Evolutionary conservation across 2,329 filamentous ascomycete genomes (phyloP).

Genomic region (Atkinsonella texensis): DNA sequence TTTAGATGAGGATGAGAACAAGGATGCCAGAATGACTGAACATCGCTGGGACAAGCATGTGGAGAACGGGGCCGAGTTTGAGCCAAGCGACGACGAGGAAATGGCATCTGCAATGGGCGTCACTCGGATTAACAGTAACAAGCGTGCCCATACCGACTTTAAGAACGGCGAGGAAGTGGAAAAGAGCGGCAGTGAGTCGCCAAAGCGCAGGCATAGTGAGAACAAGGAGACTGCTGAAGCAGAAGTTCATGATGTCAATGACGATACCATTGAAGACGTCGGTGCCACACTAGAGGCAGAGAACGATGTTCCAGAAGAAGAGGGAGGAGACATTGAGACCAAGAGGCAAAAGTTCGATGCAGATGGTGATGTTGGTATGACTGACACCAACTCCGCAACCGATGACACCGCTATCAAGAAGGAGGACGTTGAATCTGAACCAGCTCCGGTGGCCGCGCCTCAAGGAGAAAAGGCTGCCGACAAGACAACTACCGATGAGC

Average conservation of each 20-base stretch:
- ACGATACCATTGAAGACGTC: constrained; percentile 34
- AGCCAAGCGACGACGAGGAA: constrained; percentile 85
- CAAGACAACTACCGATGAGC: constrained; percentile 12
- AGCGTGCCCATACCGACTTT: constrained; percentile 41
- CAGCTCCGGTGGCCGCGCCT: constrained; percentile 20
- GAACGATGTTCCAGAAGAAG: constrained; percentile 12
- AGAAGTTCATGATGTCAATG: constrained; percentile 24
- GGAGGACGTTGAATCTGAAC: constrained; percentile 24
- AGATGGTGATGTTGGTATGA: constrained; percentile 42
- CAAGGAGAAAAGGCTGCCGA: constrained; percentile 18
- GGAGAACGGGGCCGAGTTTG: constrained; percentile 66
- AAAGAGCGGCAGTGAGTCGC: constrained; percentile 27
- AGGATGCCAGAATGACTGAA: constrained; percentile 71
- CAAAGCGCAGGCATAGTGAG: constrained; percentile 21
- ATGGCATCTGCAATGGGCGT: constrained; percentile 62
- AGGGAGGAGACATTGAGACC: constrained; percentile 8
- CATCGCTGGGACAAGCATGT: constrained; percentile 72
- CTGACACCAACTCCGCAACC: constrained; percentile 21
- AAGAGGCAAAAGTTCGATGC: constrained; percentile 26
- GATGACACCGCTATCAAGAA: constrained; percentile 26
- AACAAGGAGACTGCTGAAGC: constrained; percentile 17
- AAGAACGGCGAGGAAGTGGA: constrained; percentile 28
- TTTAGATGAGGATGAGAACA: constrained; percentile 74
- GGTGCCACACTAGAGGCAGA: constrained; percentile 16
- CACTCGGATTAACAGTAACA: constrained; percentile 35